Base-by-base conservation (phyloP, 2,329 filamentous ascomycete genomes). In the Fusarium praegraminearum region DNA sequence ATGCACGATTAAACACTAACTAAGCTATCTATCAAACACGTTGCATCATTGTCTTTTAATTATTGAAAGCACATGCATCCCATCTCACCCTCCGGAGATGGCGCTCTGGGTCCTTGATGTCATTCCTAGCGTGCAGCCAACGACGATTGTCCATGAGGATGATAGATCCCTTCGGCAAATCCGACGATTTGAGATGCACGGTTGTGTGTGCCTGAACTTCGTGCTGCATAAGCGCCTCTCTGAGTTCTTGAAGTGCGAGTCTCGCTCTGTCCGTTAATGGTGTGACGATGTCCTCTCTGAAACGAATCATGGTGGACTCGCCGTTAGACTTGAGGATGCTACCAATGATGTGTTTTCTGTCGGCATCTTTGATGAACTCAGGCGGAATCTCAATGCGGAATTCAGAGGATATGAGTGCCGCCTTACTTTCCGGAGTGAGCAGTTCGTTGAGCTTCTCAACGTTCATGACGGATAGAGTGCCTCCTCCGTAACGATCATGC, bases 401-500 rank as follows among this genome's bases (percentile, higher is more conserved):
- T 11, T 80, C 75, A 3, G 74, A 73, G 1, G 67, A 64, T 6
- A 52, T 62, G 9, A 82, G 64, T 1, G 75, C 50, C 0, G 40
- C 50, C 22, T 59, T 57, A 4, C 77, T 75, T 1, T 56, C 45
- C 0, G 68, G 52, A 0, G 78, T 77, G 1, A 81, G 70, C 2
- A 74, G 57, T 13, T 60, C 22, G 35, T 70, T 54, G 18, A 81
- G 71, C 7, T 62, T 67, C 15, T 75, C 69, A 10, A 79, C 76
- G 22, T 77, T 80, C 74, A 82, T 73, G 18, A 78, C 72, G 1
- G 81, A 83, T 1, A 83, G 70, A 0, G 80, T 81, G 1, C 81
- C 81, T 1, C 81, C 81, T 5, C 81, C 80, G n/a, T 53, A 76
- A 1, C 76, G 74, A 61, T 83, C 81, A 22, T 77, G 76, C n/a